Evolutionary conservation across 1,139 yeast genomes (phyloP).

Genomic region (Geotrichum fermentans): DNA sequence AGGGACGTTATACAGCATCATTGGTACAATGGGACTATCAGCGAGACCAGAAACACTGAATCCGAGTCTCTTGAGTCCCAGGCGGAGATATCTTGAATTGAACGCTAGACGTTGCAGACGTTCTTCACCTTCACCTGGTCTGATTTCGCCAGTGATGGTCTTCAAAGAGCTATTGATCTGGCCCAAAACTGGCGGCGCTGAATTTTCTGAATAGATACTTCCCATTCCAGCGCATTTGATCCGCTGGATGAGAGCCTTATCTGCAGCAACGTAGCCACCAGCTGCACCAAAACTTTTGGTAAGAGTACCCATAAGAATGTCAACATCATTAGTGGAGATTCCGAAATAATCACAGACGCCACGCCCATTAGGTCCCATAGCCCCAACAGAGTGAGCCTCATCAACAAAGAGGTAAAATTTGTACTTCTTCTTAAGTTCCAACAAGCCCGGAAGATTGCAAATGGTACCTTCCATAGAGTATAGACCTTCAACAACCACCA

Average conservation of each 20-base stretch:
- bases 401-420: constrained; percentile 88
- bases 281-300: constrained; percentile 98
- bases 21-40: constrained; percentile 93
- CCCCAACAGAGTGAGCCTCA: constrained; percentile 98
- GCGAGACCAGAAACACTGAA: constrained; percentile 92
- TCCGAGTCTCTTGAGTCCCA: constrained; percentile 87
- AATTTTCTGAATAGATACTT: constrained; percentile 73
- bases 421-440: constrained; percentile 75
- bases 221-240: constrained; percentile 71
- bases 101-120: constrained; percentile 90
- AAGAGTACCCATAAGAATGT: constrained; percentile 92
- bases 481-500: constrained; percentile 91
- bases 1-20: constrained; percentile 80
- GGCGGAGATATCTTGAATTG: constrained; percentile 85
- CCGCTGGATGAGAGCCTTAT: constrained; percentile 61
- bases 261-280: constrained; percentile 91
- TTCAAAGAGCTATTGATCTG: constrained; percentile 80
- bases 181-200: constrained; percentile 83
- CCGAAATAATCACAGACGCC: constrained; percentile 94
- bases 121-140: constrained; percentile 91
- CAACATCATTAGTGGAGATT: constrained; percentile 68
- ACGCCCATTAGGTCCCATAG: constrained; percentile 87
- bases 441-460: constrained; percentile 74
- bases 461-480: constrained; percentile 98
- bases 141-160: constrained; percentile 72